Base-by-base conservation (phyloP, 441 rosid genomes). In the Adansonia madagascariensis region DNA sequence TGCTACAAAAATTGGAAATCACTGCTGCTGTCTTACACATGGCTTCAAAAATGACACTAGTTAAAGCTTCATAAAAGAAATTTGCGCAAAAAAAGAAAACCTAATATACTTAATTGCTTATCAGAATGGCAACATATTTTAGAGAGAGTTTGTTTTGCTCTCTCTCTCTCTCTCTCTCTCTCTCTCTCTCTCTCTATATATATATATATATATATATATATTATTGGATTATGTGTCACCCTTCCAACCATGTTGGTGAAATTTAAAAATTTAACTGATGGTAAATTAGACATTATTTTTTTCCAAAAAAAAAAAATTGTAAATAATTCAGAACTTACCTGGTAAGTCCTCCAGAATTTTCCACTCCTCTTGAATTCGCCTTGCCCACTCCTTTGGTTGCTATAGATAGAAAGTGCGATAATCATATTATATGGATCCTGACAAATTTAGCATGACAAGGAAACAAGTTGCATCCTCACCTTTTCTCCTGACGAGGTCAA, bases 321-420 rank as follows among this genome's bases (percentile, higher is more conserved):
- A 39, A 60, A 56, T n/a, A n/a, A n/a, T n/a, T 57, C 55, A 15
- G 52, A 79, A 77, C 80, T 79, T 69, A 86, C 93, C 91, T 52
- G 94, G 90, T 65, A 87, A 79, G 71, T 82, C 80, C 56, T 88
- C 90, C 72, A 90, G 78, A 81, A 82, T 90, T 64, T 78, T 82
- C 91, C 91, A 90, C 77, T 88, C 94, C 2, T 85, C 88, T 61
- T 85, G 89, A 60, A 90, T 88, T 82, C 80, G 74, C 81, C 81
- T 88, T 0, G 82, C 86, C 94, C 91, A 90, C 71, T 76, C 77
- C 63, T 81, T 85, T 1, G 85, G 70, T 17, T 74, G 88, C 91
- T 89, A 60, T 75, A n/a, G 72, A 22, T 8, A 53, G 35, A 43
- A 18, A 78, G 56, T 24, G 24, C n/a, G 62, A 14, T 27, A 18